Evolutionary conservation across 2,329 filamentous ascomycete species (phyloP), one percentile per base, ranked within the genome.

Genomic region (Phialocephala subalpina): DNA sequence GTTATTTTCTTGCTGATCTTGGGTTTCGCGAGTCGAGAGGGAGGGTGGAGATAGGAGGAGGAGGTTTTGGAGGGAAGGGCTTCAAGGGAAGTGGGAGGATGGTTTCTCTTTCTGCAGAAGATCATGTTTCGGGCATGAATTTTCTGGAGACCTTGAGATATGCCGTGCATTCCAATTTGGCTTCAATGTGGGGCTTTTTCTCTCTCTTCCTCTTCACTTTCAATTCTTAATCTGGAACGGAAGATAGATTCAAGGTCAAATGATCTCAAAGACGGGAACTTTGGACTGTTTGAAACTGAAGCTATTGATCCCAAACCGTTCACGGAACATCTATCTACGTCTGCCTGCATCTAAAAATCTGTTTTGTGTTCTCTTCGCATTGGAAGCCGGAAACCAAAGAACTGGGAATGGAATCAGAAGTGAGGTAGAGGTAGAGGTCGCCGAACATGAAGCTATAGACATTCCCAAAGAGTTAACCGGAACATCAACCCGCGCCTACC

Each of bases 401-500:
- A n/a, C n/a, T n/a, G n/a, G n/a, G n/a, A n/a, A n/a, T n/a, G n/a
- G n/a, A n/a, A n/a, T n/a, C n/a, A n/a, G n/a, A 49, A 49, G 12
- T 42, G 38, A 33, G 38, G 18, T 42, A 42, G 5, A 14, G 18
- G n/a, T n/a, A n/a, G 12, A 16, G 5, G 18, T 14, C 38, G 18
- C 38, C 29, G 29, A 33, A 33, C 29, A 53, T 33, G 49, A 53
- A 53, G 25, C 25, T 53, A 33, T 53, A 20, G 49, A 53, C 14
- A n/a, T 29, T n/a, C 49, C 49, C 25, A 33, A 53, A 29, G 25
- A 11, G 49, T 29, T 12, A 33, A 5, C 11, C 49, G 49, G 49
- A 53, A 53, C 16, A 53, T 53, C 16, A 16, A 16, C 49, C 49
- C 29, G 49, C 49, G 47, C 18, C 47, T 52, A 52, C 47, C 22